Base-by-base conservation (phyloP, 2,329 filamentous ascomycete species). In the Colletotrichum orbiculare region DNA sequence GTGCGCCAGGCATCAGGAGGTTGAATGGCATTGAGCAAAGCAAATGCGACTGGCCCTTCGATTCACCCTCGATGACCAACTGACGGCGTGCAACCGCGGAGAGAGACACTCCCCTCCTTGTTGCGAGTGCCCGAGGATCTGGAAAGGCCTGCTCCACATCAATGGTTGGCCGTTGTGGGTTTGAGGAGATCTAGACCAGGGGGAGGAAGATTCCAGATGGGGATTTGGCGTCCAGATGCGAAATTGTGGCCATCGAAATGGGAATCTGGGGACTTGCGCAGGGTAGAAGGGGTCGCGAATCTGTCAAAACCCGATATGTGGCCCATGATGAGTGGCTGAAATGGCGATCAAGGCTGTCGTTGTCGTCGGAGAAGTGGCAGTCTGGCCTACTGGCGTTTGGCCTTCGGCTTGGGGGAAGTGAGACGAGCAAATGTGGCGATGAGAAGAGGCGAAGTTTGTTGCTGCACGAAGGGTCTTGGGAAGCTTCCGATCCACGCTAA, bases 401-500 rank as follows among this genome's bases (percentile, higher is more conserved):
- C n/a, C 38, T 59, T 47, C 12, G 45, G 45, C 42, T 25, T 11
- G 41, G 37, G 42, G 33, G 41, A 12, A 12, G 25, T 13, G 42
- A 33, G n/a, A 11, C 43, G 42, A 8, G 7, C 8, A n/a, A 42
- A 4, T 43, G 46, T 15, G 49, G 42, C 15, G 35, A 41, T 15
- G 33, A 6, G 45, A 39, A 17, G 12, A 15, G 13, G 50, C 6
- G 39, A 39, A 13, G 33, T 25, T 25, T 25, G 25, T 25, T 25
- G 25, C 25, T 66, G 63, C 63, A 62, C 41, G n/a, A 65, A 65
- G 62, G 62, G 62, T 62, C 42, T 37, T 38, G 34, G n/a, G 15
- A 10, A n/a, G 41, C 47, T n/a, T 33, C 42, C 71, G 74, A 77
- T 77, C 65, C 57, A 60, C 64, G 64, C 73, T 74, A 76, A 62